phyloP scores from a whole-genome alignment of 179 eudicot species.

The Sideroxylon spinosum region DNA sequence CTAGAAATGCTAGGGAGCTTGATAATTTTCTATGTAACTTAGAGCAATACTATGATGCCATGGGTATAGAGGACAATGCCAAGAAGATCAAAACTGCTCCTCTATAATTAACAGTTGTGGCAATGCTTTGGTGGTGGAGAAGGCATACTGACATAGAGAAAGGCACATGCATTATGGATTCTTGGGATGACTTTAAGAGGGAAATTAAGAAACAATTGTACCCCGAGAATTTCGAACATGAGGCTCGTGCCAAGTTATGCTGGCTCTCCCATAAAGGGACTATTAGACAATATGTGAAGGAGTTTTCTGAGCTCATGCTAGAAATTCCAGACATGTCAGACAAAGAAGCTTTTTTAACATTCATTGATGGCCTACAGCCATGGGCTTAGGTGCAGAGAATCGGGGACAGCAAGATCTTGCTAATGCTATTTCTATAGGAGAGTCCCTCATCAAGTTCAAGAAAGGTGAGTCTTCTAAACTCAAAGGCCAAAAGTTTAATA shows the following conservation, averaged over 20 bases:
- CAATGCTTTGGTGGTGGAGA: slow-evolving; percentile 5
- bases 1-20: background rate
- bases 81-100: background rate
- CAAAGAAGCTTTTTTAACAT: too few relatives aligned
- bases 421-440: background rate
- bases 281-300: background rate
- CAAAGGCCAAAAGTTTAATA: background rate
- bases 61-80: background rate
- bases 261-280: background rate
- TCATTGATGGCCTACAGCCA: too few relatives aligned
- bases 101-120: background rate
- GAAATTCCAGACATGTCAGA: background rate
- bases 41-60: slow-evolving; percentile 6
- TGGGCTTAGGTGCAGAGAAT: too few relatives aligned
- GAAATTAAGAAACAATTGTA: slow-evolving; percentile 11
- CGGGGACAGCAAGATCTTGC: background rate
- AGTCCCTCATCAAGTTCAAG: background rate
- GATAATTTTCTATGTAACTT: background rate
- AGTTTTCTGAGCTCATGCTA: background rate
- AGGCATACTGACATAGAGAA: background rate
- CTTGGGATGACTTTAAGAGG: slow-evolving; percentile 6
- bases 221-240: background rate
- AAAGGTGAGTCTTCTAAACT: background rate
- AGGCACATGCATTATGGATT: background rate
- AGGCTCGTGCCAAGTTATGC: slow-evolving; percentile 1